Base-by-base conservation (phyloP, 2,329 filamentous ascomycete genomes). In the Clarireedia monteithiana region DNA sequence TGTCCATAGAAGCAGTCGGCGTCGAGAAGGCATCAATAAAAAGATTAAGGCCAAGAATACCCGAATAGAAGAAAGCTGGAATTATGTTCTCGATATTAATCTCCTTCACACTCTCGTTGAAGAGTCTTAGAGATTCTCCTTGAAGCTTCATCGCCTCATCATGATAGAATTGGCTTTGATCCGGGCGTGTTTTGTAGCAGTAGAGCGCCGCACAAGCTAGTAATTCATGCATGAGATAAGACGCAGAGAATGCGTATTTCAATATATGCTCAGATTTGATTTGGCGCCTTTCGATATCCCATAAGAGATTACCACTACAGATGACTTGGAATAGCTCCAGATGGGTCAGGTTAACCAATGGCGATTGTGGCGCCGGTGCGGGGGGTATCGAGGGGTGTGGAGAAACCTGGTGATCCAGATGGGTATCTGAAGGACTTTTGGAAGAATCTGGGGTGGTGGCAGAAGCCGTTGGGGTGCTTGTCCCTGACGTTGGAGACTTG, bases 1-100 rank as follows among this genome's bases (percentile, higher is more conserved):
- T 56, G 6, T 66, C 61, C 5, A 70, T 56, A 40, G 69, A 70
- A 0, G 14, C 38, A 50, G 67, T 63, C 6, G 68, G 62, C 20
- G 59, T 64, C 15, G 64, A 48, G 1, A 75, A 67, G 1, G 69
- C 69, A 6, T 73, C 68, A 46, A 66, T 68, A 30, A 76, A 69
- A 45, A 68, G 65, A 53, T 73, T 69, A 3, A 73, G 62, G 26
- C 68, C 69, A 0, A 69, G 52, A 1, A 66, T 14, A 0, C 59
- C 61, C 0, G 69, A 66, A 55, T 70, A 71, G 0, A 70, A 53
- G 45, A 70, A 70, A 7, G 60, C 55, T 1, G 66, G 52, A 24
- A 66, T 56, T n/a, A 63, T 56, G 30, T 64, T 69, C 0, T 57
- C 52, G 1, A 56, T 27, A 1, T 59, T 60, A 10, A 64, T 48